These are phyloP conservation scores for Rostrohypoxylon terebratum DNA, from an alignment of 495 filamentous ascomycete genomes.

Conservation along the genomic window DNA sequence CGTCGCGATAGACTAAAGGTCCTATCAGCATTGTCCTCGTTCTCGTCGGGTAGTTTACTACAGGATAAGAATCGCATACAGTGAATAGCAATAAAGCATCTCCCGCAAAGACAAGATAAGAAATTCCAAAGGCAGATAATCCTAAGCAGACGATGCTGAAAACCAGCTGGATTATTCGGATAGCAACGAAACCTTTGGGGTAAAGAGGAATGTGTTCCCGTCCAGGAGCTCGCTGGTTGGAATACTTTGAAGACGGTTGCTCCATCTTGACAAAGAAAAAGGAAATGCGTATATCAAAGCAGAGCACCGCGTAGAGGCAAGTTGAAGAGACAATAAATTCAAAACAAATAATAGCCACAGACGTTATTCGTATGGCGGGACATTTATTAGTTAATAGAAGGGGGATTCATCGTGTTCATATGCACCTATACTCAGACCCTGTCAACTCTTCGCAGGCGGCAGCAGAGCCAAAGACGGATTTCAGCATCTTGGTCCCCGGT, in stretches of 20 bases:
- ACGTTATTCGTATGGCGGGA: constrained; percentile 1
- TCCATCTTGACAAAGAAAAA: constrained; percentile 25
- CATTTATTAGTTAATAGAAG: neutral
- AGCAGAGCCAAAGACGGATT: constrained; percentile 32
- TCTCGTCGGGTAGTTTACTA: neutral
- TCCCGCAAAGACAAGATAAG: constrained; percentile 44
- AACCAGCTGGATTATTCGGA: constrained; percentile 72
- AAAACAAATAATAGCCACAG: neutral
- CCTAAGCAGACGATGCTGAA: constrained; percentile 74
- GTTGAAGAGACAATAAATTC: neutral
- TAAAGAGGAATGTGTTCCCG: constrained; percentile 58
- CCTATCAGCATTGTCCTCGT: constrained; percentile 11
- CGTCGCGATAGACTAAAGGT: constrained; percentile 53
- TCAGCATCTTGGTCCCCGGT: constrained; percentile 9
- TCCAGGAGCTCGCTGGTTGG: constrained; percentile 49
- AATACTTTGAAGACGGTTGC: constrained; percentile 40
- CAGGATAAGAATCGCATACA: constrained; percentile 46
- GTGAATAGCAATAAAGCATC: constrained; percentile 54
- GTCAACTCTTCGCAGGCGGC: neutral
- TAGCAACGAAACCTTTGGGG: constrained; percentile 62
- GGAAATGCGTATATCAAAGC: neutral
- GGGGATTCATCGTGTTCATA: constrained; percentile 20
- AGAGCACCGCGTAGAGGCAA: neutral
- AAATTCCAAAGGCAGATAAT: constrained; percentile 72
- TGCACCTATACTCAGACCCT: constrained; percentile 5